These are phyloP conservation scores for Podaxis sp. DNA, from an alignment of 768 basidiomycete genomes.

Conservation along the genomic window DNA sequence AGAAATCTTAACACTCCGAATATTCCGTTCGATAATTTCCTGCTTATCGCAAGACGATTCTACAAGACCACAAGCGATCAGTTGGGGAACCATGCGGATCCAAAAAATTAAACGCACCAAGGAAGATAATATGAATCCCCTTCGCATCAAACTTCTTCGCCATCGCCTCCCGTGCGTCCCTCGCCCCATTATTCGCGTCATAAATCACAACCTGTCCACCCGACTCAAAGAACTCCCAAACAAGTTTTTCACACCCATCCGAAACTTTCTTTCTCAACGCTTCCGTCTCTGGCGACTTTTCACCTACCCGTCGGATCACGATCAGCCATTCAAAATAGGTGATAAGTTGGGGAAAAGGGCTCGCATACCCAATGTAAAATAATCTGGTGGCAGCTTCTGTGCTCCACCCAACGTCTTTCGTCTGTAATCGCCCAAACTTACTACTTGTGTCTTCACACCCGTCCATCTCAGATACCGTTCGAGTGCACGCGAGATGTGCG, in stretches of 20 bases:
- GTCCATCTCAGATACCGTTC: constrained; percentile 99
- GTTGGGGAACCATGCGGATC: not conserved
- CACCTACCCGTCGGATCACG: constrained; percentile 37
- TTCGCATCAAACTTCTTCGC: constrained; percentile 81
- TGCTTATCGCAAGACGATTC: constrained; percentile 90
- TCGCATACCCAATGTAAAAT: constrained; percentile 74
- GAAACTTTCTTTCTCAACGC: constrained; percentile 70
- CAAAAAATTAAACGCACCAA: constrained; percentile 50
- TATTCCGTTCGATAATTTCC: constrained; percentile 91
- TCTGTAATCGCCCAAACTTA: constrained; percentile 93
- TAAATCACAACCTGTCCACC: constrained; percentile 98
- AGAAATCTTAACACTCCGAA: constrained; percentile 95
- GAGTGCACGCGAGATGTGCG: constrained; percentile 91
- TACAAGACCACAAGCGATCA: constrained; percentile 24
- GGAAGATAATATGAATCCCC: constrained; percentile 90
- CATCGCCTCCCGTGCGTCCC: constrained; percentile 58
- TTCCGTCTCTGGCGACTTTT: constrained; percentile 78
- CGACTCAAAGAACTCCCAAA: constrained; percentile 80
- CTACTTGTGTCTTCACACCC: constrained; percentile 93
- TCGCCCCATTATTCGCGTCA: constrained; percentile 93
- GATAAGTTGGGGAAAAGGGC: not conserved
- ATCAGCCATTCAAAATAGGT: not conserved
- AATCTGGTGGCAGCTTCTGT: constrained; percentile 84
- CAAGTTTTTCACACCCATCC: constrained; percentile 81
- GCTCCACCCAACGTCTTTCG: constrained; percentile 86